These are phyloP conservation scores for Fusarium odoratissimum DNA, from an alignment of 2,329 filamentous ascomycete genomes.

Conservation along the genomic window DNA sequence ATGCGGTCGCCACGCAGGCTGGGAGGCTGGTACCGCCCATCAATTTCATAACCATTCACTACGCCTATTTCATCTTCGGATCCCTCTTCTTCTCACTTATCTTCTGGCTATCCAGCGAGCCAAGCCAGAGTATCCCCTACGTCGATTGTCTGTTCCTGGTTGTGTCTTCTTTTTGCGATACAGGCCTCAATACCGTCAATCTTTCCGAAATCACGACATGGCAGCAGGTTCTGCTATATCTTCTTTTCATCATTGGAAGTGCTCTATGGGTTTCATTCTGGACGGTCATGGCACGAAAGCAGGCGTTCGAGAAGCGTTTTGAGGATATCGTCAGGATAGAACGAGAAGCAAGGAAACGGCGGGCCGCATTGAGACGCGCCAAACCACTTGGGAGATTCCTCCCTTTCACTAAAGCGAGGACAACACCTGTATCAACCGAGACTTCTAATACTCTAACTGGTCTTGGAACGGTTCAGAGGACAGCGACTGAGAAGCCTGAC, in stretches of 20 bases:
- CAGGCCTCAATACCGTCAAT: constrained; percentile 76
- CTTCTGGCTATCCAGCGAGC: constrained; percentile 69
- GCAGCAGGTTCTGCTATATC: constrained; percentile 74
- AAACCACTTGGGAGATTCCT: constrained; percentile 33
- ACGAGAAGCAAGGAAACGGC: constrained; percentile 46
- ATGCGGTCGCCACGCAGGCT: constrained; percentile 1
- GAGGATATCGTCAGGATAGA: constrained; percentile 61
- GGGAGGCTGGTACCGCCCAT: constrained; percentile 53
- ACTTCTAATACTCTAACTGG: constrained; percentile 16
- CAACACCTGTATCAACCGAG: constrained; percentile 23
- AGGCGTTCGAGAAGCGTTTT: constrained; percentile 72
- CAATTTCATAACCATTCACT: constrained; percentile 74
- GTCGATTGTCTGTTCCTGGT: constrained; percentile 75
- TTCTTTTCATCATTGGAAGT: constrained; percentile 74
- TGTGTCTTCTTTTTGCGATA: constrained; percentile 73
- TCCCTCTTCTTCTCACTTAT: constrained; percentile 67
- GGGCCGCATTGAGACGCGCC: constrained; percentile 30
- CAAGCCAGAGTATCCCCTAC: constrained; percentile 65
- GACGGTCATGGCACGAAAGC: constrained; percentile 70
- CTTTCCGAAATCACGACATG: constrained; percentile 72
- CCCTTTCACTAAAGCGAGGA: constrained; percentile 36
- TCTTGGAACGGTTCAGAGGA: constrained; percentile 35
- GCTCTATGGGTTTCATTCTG: constrained; percentile 74
- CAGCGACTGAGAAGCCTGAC: constrained; percentile 19
- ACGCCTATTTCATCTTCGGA: constrained; percentile 71